Percentiles rank a stretch among this genome's conserved stretches.
Conservation (phyloP, 768 basidiomycete species). For the Russula dissimulans region DNA sequence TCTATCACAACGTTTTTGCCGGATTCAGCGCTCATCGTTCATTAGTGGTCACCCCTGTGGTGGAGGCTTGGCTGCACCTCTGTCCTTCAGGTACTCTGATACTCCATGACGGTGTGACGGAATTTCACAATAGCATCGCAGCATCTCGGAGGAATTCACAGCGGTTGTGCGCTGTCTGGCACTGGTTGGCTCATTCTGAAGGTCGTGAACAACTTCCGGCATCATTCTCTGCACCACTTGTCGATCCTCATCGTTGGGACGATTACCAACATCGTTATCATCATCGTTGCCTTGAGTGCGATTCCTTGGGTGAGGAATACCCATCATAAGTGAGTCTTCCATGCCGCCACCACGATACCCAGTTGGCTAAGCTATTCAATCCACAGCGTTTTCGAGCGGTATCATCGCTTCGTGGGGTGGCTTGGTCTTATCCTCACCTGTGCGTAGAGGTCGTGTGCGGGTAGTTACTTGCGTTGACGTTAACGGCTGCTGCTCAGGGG, state of each 20-base stretch:
- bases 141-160: conserved; percentile 38
- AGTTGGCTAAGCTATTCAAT: conserved; percentile 14
- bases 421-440: conserved; percentile 25
- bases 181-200: conserved; percentile 31
- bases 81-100: conserved; percentile 47
- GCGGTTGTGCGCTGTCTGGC: conserved; percentile 34
- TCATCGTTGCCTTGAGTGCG: conserved; percentile 30
- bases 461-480: not conserved
- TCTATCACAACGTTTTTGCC: conserved; percentile 2
- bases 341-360: not conserved
- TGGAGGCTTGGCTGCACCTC: conserved; percentile 68
- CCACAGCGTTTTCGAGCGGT: conserved; percentile 33
- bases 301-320: conserved; percentile 38
- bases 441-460: not conserved
- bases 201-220: conserved; percentile 30
- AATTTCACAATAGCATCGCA: conserved; percentile 18
- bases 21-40: not conserved
- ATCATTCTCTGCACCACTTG: conserved; percentile 29
- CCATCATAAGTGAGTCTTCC: conserved; percentile 32
- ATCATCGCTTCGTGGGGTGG: conserved; percentile 39
- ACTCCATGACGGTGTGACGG: not conserved
- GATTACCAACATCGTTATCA: conserved; percentile 31
- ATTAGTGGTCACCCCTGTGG: conserved; percentile 64
- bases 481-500: conserved; percentile 25
- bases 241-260: conserved; percentile 32